phyloP scores from a whole-genome alignment of 108 stramenopile genomes.

The Nitzschia sp. region DNA sequence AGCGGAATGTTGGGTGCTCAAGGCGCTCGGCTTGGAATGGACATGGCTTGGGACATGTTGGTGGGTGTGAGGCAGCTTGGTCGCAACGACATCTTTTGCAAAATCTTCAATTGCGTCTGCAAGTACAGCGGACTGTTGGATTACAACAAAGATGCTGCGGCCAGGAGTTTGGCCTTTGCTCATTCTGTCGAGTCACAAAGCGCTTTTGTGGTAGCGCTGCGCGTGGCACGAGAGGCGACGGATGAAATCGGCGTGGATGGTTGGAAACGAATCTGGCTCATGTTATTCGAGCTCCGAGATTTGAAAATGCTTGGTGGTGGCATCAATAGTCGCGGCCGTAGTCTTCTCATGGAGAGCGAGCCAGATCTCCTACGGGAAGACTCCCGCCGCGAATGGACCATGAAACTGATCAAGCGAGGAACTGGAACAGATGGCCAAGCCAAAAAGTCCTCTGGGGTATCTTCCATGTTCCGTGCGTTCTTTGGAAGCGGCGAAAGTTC shows the following conservation, averaged over 20 bases:
- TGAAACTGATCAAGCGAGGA: slow-evolving; percentile 53
- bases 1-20: slow-evolving; percentile 56
- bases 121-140: slow-evolving; percentile 66
- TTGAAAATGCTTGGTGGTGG: slow-evolving; percentile 61
- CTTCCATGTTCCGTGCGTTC: slow-evolving; percentile 37
- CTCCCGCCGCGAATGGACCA: slow-evolving; percentile 60
- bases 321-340: slow-evolving; percentile 13
- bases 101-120: slow-evolving; percentile 70
- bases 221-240: slow-evolving; percentile 57
- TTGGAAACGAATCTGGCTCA: slow-evolving; percentile 77
- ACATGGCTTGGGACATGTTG: slow-evolving; percentile 76
- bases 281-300: slow-evolving; percentile 83
- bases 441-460: slow-evolving; percentile 16
- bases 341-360: slow-evolving; percentile 71
- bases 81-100: slow-evolving; percentile 77
- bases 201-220: slow-evolving; percentile 67
- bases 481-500: slow-evolving; percentile 44
- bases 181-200: slow-evolving; percentile 80
- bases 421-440: slow-evolving; percentile 28
- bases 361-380: slow-evolving; percentile 60
- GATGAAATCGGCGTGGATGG: slow-evolving; percentile 77
- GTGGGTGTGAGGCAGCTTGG: slow-evolving; percentile 65
- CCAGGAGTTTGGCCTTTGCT: slow-evolving; percentile 47
- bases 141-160: slow-evolving; percentile 41
- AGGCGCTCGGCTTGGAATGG: slow-evolving; percentile 83